These are phyloP conservation scores for Aspergillus incahuasiensis DNA, from an alignment of 495 filamentous ascomycete genomes.

Conservation along the genomic window DNA sequence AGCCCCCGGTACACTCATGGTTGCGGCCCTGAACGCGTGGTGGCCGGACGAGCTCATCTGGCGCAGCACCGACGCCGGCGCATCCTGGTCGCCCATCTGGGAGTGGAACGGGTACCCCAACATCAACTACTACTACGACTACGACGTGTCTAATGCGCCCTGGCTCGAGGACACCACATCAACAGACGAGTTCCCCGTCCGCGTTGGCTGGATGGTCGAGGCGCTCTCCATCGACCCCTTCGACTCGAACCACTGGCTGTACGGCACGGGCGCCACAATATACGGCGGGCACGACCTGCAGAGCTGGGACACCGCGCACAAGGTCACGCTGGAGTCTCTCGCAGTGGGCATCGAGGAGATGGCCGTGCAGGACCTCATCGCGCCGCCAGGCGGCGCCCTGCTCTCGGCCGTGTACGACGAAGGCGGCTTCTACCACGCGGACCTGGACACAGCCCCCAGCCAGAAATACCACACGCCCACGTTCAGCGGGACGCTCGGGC, in stretches of 20 bases:
- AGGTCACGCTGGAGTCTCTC: conserved; percentile 10
- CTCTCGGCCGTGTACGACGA: conserved; percentile 14
- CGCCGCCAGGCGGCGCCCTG: conserved; percentile 9
- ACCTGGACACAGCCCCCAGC: conserved; percentile 5
- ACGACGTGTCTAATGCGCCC: conserved; percentile 12
- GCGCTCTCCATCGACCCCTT: conserved; percentile 13
- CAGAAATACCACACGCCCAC: conserved; percentile 10
- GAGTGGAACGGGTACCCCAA: conserved; percentile 17
- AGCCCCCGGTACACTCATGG: conserved; percentile 13
- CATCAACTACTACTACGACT: conserved; percentile 15
- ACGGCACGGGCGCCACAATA: conserved; percentile 14
- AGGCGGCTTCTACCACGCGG: conserved; percentile 13
- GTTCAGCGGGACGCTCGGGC: conserved; percentile 10
- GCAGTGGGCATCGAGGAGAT: conserved; percentile 14
- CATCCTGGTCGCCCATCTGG: conserved; percentile 14
- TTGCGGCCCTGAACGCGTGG: conserved; percentile 15
- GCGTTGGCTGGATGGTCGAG: conserved; percentile 17
- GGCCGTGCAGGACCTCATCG: conserved; percentile 14
- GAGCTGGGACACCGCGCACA: conserved; percentile 5
- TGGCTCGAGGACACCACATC: conserved; percentile 12
- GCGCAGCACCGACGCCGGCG: conserved; percentile 10
- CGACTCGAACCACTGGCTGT: conserved; percentile 19
- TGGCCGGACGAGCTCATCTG: conserved; percentile 16
- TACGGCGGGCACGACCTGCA: conserved; percentile 14
- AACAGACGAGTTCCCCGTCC: conserved; percentile 6